Evolutionary conservation across 2,329 filamentous ascomycete genomes (phyloP).

Genomic region (Trichoderma asperellum): DNA sequence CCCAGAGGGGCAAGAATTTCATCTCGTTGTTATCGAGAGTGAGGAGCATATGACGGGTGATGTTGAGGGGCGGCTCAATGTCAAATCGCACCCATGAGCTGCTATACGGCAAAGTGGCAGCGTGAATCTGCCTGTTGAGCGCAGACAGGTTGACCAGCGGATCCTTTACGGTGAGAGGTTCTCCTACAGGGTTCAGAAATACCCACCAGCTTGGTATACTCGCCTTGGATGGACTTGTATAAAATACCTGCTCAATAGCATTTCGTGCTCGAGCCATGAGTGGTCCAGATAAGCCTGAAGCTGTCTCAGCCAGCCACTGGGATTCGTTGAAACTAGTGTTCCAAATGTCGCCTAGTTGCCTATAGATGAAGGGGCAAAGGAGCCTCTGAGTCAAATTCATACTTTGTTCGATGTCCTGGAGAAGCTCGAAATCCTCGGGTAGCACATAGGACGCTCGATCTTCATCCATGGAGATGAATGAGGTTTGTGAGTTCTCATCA

Average conservation of each 20-base stretch:
- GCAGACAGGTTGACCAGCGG: constrained; percentile 33
- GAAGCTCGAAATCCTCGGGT: constrained; percentile 35
- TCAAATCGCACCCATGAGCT: constrained; percentile 37
- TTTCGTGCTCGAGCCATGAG: background rate
- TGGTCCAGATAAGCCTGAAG: background rate
- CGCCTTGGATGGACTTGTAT: background rate
- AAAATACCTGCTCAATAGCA: background rate
- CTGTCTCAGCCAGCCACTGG: background rate
- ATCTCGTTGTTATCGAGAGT: constrained; percentile 60
- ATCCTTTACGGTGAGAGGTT: background rate
- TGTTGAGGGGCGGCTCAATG: constrained; percentile 41
- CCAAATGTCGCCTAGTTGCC: constrained; percentile 32
- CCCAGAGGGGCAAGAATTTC: constrained; percentile 68
- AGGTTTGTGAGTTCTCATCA: background rate
- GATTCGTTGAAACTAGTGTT: background rate
- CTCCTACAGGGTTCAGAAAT: background rate
- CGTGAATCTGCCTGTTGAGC: constrained; percentile 35
- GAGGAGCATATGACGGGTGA: constrained; percentile 54
- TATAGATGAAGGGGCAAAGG: constrained; percentile 43
- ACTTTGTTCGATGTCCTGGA: constrained; percentile 34
- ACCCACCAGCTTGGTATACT: background rate
- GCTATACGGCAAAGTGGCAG: constrained; percentile 32
- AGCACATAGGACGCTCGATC: constrained; percentile 47
- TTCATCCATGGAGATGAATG: constrained; percentile 37
- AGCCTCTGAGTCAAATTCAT: constrained; percentile 42